Conservation (phyloP, 2,329 filamentous ascomycete genomes). For the Diplodia mutila region DNA sequence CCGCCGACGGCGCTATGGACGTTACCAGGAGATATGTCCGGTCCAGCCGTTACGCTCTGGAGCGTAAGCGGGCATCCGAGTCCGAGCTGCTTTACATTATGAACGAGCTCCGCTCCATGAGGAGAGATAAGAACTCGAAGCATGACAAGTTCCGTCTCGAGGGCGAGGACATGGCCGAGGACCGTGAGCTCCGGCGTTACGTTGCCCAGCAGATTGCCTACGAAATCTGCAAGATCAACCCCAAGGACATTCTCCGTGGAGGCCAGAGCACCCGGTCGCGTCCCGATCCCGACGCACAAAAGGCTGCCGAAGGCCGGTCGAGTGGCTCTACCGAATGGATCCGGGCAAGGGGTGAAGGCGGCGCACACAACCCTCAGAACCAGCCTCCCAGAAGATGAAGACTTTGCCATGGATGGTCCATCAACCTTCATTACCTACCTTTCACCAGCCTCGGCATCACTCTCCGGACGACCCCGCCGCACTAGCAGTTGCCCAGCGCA, state of each 20-base stretch:
- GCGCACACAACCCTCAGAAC: slow-evolving; percentile 44
- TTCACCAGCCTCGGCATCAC: not conserved
- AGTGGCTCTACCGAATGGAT: slow-evolving; percentile 46
- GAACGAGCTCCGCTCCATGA: slow-evolving; percentile 84
- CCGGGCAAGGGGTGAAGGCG: slow-evolving; percentile 41
- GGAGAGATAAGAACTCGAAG: slow-evolving; percentile 82
- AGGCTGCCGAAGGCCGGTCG: slow-evolving; percentile 51
- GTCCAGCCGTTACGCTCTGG: slow-evolving; percentile 71
- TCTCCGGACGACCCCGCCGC: not conserved
- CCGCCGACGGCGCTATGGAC: slow-evolving; percentile 77
- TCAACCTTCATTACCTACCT: not conserved
- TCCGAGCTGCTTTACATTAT: slow-evolving; percentile 89
- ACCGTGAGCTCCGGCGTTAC: slow-evolving; percentile 73
- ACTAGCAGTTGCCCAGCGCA: not conserved
- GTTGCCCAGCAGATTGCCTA: slow-evolving; percentile 74
- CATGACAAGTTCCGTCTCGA: slow-evolving; percentile 80
- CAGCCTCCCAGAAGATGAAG: slow-evolving; percentile 42
- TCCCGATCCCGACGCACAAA: slow-evolving; percentile 51
- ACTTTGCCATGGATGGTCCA: not conserved
- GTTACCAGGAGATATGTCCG: slow-evolving; percentile 72
- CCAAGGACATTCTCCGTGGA: slow-evolving; percentile 44
- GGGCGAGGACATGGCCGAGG: slow-evolving; percentile 77
- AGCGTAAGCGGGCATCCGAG: slow-evolving; percentile 80
- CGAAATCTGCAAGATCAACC: slow-evolving; percentile 71
- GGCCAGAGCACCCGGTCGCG: slow-evolving; percentile 33